phyloP scores from a whole-genome alignment of 192 early-diverging fungal genomes.

The Coemansia sp. region DNA sequence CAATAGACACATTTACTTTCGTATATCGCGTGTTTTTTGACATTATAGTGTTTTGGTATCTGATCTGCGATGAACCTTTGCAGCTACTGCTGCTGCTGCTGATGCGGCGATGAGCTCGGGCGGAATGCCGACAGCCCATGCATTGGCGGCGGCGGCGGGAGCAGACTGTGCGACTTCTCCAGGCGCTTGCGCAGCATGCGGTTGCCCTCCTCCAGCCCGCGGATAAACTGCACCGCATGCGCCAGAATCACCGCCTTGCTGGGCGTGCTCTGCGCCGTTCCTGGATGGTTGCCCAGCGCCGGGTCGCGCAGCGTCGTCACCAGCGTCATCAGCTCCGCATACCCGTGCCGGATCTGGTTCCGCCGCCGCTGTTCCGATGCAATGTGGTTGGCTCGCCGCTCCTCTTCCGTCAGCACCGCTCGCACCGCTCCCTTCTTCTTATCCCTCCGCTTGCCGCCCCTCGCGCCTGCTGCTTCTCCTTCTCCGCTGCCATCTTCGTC shows the following conservation, averaged over 20 bases:
- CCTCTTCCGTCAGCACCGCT: constrained; percentile 80
- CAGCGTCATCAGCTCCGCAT: constrained; percentile 82
- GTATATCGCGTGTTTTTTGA: no score
- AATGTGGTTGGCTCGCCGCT: constrained; percentile 94
- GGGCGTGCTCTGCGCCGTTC: constrained; percentile 69
- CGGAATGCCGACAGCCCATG: constrained; percentile 15
- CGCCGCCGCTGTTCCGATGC: constrained; percentile 90
- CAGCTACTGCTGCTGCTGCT: background rate
- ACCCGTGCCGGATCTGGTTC: constrained; percentile 87
- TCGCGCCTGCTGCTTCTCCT: background rate
- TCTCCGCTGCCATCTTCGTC: background rate
- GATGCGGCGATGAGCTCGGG: constrained; percentile 12
- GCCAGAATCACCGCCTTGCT: constrained; percentile 84
- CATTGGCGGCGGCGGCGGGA: constrained; percentile 18
- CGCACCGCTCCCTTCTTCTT: constrained; percentile 41
- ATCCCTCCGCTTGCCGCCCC: constrained; percentile 24
- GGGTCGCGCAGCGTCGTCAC: constrained; percentile 70
- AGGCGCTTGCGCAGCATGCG: constrained; percentile 40
- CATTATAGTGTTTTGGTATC: no score
- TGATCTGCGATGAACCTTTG: background rate
- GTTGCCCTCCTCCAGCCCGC: constrained; percentile 48
- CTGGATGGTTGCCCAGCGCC: constrained; percentile 52
- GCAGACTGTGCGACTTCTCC: constrained; percentile 22
- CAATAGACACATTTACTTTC: no score
- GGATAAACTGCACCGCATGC: constrained; percentile 76